Base-by-base conservation (phyloP, 2,329 filamentous ascomycete species). In the Pseudophaeomoniella oleicola region DNA sequence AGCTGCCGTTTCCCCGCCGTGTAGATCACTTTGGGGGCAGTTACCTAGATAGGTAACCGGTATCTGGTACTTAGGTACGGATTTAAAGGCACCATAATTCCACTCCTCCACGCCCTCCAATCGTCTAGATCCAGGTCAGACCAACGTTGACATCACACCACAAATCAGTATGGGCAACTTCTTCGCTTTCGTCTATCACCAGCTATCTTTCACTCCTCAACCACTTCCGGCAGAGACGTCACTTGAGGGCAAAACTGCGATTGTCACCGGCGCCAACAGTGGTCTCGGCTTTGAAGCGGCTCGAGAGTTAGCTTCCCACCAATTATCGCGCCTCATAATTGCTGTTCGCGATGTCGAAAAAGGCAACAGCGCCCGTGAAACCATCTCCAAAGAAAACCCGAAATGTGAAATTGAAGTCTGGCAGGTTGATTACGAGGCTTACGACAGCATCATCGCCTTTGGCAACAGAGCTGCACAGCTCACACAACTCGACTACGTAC, bases 251-350 rank as follows among this genome's bases (percentile, higher is more conserved):
- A 52, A 59, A 30, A 62, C 51, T 4, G 49, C 66, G 37, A 59
- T 70, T 18, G 58, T 70, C 4, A 71, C 66, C 0, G 66, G 66
- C 30, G 56, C 60, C 2, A 69, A 69, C 37, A 49, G 53, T 4
- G 65, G 64, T 3, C 55, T 69, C 1, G 66, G 66, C 11, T 53
- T 58, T 32, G 62, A 69, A 48, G 59, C 64, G 4, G 57, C 60
- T 1, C 51, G 52, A 1, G 62, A 67, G 41, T 54, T 64, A 30
- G 55, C 59, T 1, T 44, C 48, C 0, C 53, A 66, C 4, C 53
- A 56, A 3, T 57, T 59, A 10, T 49, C 49, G 1, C 59, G 55
- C 16, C 50, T 69, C 16, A 64, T 69, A 37, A 50, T 69, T 13
- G 62, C 60, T 3, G 59, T 63, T 17, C 60, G 66, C 17, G 58